Evolutionary conservation across 2,329 filamentous ascomycete species (phyloP).

Genomic region (Stromatinia cepivora): DNA sequence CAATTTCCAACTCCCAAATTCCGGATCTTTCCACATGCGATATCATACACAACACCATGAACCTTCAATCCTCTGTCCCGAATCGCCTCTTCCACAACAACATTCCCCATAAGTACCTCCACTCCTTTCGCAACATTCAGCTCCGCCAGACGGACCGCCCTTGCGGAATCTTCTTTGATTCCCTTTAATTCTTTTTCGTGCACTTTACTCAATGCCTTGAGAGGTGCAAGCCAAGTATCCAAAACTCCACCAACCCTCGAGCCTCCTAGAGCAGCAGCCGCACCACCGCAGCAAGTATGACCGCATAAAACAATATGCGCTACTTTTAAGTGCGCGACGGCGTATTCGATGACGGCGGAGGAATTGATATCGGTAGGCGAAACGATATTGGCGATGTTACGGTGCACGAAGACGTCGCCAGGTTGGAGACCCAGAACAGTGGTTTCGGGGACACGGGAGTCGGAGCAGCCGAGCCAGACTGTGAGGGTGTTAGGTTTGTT

Average conservation of each 20-base stretch:
- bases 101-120: constrained; percentile 66
- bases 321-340: constrained; percentile 70
- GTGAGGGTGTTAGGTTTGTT: constrained; percentile 19
- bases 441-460: constrained; percentile 82
- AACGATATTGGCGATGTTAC: constrained; percentile 87
- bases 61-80: constrained; percentile 68
- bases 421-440: constrained; percentile 76
- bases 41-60: constrained; percentile 76
- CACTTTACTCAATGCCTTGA: constrained; percentile 47
- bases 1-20: constrained; percentile 49
- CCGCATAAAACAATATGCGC: constrained; percentile 71
- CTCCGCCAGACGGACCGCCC: constrained; percentile 66
- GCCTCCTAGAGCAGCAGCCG: constrained; percentile 56
- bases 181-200: constrained; percentile 57
- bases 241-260: constrained; percentile 53
- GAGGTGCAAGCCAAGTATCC: constrained; percentile 56
- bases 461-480: constrained; percentile 86
- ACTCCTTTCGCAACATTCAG: constrained; percentile 73
- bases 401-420: constrained; percentile 85
- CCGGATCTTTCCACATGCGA: constrained; percentile 50
- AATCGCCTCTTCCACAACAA: constrained; percentile 68
- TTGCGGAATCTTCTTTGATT: constrained; percentile 55
- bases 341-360: constrained; percentile 75
- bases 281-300: constrained; percentile 68
- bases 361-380: constrained; percentile 73